Percentiles rank a stretch among this genome's conserved stretches.
phyloP scores from a whole-genome alignment of 176 grass and related monocot species.

The Hordeum marinum region DNA sequence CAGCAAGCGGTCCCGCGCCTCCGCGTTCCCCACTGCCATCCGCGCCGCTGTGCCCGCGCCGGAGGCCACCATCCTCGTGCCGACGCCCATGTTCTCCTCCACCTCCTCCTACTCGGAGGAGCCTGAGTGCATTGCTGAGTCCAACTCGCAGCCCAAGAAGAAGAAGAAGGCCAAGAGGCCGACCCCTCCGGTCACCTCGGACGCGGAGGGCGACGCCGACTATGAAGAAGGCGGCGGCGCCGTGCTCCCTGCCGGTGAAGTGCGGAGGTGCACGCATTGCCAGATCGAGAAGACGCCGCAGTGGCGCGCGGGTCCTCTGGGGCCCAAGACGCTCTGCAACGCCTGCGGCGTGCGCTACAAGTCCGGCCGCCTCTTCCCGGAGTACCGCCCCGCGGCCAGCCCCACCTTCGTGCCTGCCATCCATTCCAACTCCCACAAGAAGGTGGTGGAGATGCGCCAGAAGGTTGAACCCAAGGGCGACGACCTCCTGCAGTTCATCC shows the following conservation, averaged over 20 bases:
- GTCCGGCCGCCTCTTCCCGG: conserved; percentile 94
- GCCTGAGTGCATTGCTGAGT: conserved; percentile 62
- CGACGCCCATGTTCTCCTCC: conserved; percentile 38
- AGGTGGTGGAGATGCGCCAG: conserved; percentile 94
- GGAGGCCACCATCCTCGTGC: conserved; percentile 42
- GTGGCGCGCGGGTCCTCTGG: conserved; percentile 89
- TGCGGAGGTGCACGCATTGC: conserved; percentile 97
- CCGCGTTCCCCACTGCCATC: conserved; percentile 32
- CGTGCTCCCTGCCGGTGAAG: conserved; percentile 24
- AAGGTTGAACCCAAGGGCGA: conserved; percentile 30
- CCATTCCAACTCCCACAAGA: conserved; percentile 99
- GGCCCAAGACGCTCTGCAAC: conserved; percentile 97
- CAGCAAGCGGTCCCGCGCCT: conserved; percentile 76
- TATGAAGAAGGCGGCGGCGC: conserved; percentile 47
- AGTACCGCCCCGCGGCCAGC: conserved; percentile 94
- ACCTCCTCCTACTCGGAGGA: conserved; percentile 40
- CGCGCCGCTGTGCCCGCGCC: conserved; percentile 7
- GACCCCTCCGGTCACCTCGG: not conserved
- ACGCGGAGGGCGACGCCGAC: conserved; percentile 10
- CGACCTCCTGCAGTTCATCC: conserved; percentile 77
- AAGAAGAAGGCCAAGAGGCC: conserved; percentile 61
- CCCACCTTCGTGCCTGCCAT: conserved; percentile 82
- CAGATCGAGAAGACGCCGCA: conserved; percentile 97
- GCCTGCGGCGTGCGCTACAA: conserved; percentile 97
- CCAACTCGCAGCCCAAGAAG: conserved; percentile 59